phyloP scores from a whole-genome alignment of 2,329 filamentous ascomycete genomes.

The Xylariales sp. region DNA sequence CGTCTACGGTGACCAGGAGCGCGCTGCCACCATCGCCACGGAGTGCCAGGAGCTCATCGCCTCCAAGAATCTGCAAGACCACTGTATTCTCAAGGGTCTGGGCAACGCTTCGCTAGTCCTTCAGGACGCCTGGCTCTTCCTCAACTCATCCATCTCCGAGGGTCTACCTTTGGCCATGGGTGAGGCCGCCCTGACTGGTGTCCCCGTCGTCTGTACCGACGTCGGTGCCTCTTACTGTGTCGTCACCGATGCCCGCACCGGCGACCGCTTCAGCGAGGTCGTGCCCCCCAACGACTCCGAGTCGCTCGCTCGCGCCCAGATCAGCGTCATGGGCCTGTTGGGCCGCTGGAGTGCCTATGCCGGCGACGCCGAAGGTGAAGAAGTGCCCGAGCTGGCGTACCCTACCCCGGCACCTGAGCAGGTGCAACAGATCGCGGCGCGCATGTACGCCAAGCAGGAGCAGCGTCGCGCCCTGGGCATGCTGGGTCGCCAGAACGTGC shows the following conservation, averaged over 20 bases:
- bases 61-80: neutral
- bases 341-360: constrained; percentile 1
- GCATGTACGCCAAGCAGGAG: constrained; percentile 5
- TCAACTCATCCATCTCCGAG: constrained; percentile 5
- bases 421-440: neutral
- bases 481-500: constrained; percentile 3
- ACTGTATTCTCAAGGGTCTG: constrained; percentile 3
- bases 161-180: constrained; percentile 4
- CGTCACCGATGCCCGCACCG: constrained; percentile 1
- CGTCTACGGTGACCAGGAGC: constrained; percentile 5
- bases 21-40: constrained; percentile 1
- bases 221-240: constrained; percentile 5
- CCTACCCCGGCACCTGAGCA: constrained; percentile 1
- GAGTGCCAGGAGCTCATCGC: constrained; percentile 5
- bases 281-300: constrained; percentile 5
- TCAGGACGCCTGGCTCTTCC: constrained; percentile 4
- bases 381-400: constrained; percentile 1
- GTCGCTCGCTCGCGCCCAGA: constrained; percentile 1
- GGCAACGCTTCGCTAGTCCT: constrained; percentile 1
- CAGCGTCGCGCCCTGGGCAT: constrained; percentile 1
- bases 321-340: constrained; percentile 1
- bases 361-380: neutral
- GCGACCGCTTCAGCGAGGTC: constrained; percentile 5
- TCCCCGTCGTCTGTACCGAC: constrained; percentile 4
- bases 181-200: constrained; percentile 5